Percentiles rank a stretch among this genome's conserved stretches.
Evolutionary conservation across 768 basidiomycete genomes (phyloP).

Genomic region (Glaciozyma antarctica): DNA sequence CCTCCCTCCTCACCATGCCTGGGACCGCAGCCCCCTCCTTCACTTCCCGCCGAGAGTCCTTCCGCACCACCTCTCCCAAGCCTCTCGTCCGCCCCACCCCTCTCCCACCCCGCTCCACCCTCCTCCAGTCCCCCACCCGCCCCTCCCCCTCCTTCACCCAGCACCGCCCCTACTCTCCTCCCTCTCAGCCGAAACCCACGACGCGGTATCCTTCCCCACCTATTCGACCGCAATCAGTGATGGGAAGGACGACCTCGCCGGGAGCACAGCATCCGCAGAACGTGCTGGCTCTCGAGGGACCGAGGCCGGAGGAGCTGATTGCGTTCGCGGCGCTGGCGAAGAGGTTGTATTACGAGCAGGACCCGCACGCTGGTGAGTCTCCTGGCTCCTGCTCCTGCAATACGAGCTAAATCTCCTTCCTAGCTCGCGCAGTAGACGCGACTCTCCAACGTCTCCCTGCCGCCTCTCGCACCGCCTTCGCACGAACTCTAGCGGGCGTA

Average conservation of each 20-base stretch:
- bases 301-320: constrained; percentile 12
- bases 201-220: too few relatives aligned
- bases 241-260: too few relatives aligned
- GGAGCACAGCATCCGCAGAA: not conserved
- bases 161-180: too few relatives aligned
- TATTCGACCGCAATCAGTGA: too few relatives aligned
- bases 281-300: not conserved
- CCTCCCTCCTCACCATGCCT: too few relatives aligned
- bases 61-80: too few relatives aligned
- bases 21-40: too few relatives aligned
- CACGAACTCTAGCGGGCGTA: constrained; percentile 18
- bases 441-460: constrained; percentile 18
- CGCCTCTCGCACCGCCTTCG: constrained; percentile 16
- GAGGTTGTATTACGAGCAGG: constrained; percentile 15
- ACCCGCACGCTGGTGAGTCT: not conserved
- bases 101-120: not conserved
- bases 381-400: too few relatives aligned
- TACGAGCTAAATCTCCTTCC: not conserved
- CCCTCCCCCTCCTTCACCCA: too few relatives aligned
- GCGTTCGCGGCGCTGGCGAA: constrained; percentile 9
- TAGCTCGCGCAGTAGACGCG: constrained; percentile 19
- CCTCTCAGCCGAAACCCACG: too few relatives aligned
- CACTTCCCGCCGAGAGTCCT: too few relatives aligned
- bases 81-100: not conserved
- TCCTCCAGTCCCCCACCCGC: too few relatives aligned